These are phyloP conservation scores for Aspergillus hiratsukae DNA, from an alignment of 2,329 filamentous ascomycete species.

Conservation along the genomic window DNA sequence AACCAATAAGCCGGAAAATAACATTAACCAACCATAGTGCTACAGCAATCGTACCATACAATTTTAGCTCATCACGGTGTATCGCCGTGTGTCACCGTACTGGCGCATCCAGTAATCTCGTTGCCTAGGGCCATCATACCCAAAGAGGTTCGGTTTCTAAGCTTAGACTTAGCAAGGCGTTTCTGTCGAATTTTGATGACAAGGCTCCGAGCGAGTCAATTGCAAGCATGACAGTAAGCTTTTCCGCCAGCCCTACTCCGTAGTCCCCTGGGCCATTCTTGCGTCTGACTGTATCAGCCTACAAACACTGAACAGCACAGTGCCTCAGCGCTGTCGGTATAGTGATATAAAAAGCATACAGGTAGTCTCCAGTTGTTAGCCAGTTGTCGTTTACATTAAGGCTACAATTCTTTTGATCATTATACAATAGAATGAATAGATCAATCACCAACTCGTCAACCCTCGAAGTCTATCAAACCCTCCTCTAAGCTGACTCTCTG, in stretches of 20 bases:
- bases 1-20: no score
- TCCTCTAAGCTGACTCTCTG: constrained; percentile 72
- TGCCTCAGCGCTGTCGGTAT: neutral
- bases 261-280: no score
- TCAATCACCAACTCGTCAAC: constrained; percentile 57
- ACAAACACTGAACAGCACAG: neutral
- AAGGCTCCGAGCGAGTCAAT: no score
- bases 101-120: neutral
- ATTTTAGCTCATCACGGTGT: no score
- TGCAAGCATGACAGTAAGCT: no score
- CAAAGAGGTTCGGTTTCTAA: neutral
- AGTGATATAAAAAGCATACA: neutral
- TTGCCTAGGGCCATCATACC: neutral
- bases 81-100: neutral
- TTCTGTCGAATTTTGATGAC: no score
- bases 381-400: neutral
- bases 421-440: no score
- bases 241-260: no score
- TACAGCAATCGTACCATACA: no score
- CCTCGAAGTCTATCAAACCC: constrained; percentile 75
- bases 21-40: no score
- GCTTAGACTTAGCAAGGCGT: no score
- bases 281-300: no score
- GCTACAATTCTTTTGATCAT: neutral
- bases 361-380: neutral